Evolutionary conservation across 495 filamentous ascomycete species (phyloP).

Genomic region (Oleoguttula mirabilis): DNA sequence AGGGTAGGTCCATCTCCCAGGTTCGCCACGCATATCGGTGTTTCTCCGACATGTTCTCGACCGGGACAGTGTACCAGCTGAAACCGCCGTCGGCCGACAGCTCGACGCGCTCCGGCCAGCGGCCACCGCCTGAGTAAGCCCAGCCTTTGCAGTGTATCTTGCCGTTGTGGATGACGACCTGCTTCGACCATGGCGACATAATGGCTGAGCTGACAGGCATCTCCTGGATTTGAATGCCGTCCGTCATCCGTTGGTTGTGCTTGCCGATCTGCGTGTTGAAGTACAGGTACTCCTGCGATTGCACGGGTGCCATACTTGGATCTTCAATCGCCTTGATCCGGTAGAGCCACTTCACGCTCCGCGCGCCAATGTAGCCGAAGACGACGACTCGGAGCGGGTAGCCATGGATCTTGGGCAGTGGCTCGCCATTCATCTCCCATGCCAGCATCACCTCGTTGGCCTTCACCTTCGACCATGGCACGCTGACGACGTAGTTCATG

Average conservation of each 20-base stretch:
- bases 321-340: slow-evolving; percentile 24
- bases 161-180: slow-evolving; percentile 35
- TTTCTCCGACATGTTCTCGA: slow-evolving; percentile 40
- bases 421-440: slow-evolving; percentile 32
- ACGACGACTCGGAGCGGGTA: slow-evolving; percentile 27
- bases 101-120: slow-evolving; percentile 36
- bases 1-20: slow-evolving; percentile 43
- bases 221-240: slow-evolving; percentile 36
- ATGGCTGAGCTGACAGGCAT: slow-evolving; percentile 41
- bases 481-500: slow-evolving; percentile 50
- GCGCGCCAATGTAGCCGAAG: slow-evolving; percentile 28
- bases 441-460: slow-evolving; percentile 44
- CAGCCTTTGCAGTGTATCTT: slow-evolving; percentile 34
- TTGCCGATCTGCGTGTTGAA: slow-evolving; percentile 39
- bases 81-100: slow-evolving; percentile 23
- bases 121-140: slow-evolving; percentile 37
- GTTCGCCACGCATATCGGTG: slow-evolving; percentile 43
- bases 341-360: slow-evolving; percentile 31
- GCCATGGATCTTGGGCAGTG: slow-evolving; percentile 27
- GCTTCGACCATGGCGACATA: slow-evolving; percentile 31
- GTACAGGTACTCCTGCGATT: slow-evolving; percentile 37
- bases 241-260: slow-evolving; percentile 31
- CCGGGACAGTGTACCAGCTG: slow-evolving; percentile 37
- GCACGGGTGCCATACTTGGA: slow-evolving; percentile 34
- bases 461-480: slow-evolving; percentile 44